phyloP scores from a whole-genome alignment of 108 stramenopile species.

The Stephanodiscus minutulus region DNA sequence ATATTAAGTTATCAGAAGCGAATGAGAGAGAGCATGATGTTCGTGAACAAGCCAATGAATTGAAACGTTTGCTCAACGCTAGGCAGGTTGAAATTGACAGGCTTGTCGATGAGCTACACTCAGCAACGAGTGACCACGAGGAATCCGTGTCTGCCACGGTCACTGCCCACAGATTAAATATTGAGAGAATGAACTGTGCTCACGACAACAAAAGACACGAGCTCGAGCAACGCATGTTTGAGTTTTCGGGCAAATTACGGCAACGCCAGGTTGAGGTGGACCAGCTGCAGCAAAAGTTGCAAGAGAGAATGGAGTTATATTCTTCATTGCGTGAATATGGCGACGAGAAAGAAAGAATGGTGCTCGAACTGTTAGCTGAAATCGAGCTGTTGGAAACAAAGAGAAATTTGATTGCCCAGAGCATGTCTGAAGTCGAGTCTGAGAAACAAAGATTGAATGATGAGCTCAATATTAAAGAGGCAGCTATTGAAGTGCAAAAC shows the following conservation, averaged over 20 bases:
- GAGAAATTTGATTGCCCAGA: neutral
- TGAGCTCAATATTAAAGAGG: neutral
- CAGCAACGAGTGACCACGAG: slow-evolving; percentile 2
- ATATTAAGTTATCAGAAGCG: neutral
- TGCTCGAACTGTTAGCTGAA: neutral
- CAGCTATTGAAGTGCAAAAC: neutral
- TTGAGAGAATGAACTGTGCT: slow-evolving; percentile 1
- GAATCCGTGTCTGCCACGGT: slow-evolving; percentile 13
- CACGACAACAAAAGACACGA: slow-evolving; percentile 12
- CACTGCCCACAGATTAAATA: neutral
- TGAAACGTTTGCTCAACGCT: slow-evolving; percentile 10
- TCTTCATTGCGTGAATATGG: slow-evolving; percentile 10
- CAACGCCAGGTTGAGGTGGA: slow-evolving; percentile 8
- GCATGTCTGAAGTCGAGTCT: neutral
- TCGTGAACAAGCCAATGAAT: slow-evolving; percentile 1
- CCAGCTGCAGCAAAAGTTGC: slow-evolving; percentile 13
- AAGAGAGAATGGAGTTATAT: slow-evolving; percentile 13
- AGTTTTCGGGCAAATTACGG: slow-evolving; percentile 13
- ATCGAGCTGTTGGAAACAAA: slow-evolving; percentile 8
- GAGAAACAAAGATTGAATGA: neutral
- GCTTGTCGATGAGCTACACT: neutral
- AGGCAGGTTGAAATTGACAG: slow-evolving; percentile 9
- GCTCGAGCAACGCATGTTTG: slow-evolving; percentile 1
- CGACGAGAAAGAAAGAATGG: slow-evolving; percentile 9
- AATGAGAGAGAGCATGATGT: slow-evolving; percentile 3